These are phyloP conservation scores for Phytophthora litchii DNA, from an alignment of 352 stramenopile genomes.

Conservation along the genomic window DNA sequence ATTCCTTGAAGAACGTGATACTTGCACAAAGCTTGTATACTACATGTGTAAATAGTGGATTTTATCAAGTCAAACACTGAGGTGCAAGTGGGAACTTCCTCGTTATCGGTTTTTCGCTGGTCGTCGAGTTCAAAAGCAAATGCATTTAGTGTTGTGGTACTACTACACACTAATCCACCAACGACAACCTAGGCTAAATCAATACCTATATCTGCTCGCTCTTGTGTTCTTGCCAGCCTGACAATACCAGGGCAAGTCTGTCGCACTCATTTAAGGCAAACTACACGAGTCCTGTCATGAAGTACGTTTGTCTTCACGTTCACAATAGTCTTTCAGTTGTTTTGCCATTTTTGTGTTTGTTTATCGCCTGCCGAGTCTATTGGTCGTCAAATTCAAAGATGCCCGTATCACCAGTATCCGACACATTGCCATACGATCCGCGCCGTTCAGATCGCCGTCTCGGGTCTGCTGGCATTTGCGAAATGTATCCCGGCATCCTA, in stretches of 20 bases:
- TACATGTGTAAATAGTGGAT: neutral
- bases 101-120: neutral
- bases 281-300: too few species aligned
- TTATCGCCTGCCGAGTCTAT: conserved; percentile 43
- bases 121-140: too few species aligned
- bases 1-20: neutral
- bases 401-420: conserved; percentile 54
- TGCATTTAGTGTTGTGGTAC: too few species aligned
- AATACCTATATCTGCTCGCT: too few species aligned
- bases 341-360: conserved; percentile 17
- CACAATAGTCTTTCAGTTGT: conserved; percentile 8
- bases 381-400: conserved; percentile 85
- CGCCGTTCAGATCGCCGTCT: conserved; percentile 46
- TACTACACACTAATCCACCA: too few species aligned
- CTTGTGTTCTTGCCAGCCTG: too few species aligned
- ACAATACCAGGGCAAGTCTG: too few species aligned
- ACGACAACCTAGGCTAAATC: too few species aligned
- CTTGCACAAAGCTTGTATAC: too few species aligned
- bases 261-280: too few species aligned
- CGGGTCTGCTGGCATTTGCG: conserved; percentile 24
- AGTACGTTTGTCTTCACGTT: too few species aligned
- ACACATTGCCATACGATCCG: conserved; percentile 57
- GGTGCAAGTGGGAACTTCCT: neutral
- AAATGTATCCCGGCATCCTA: conserved; percentile 27
- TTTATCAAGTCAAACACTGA: neutral